Percentiles rank a stretch among this genome's conserved stretches.
phyloP scores from a whole-genome alignment of 2,329 filamentous ascomycete genomes.

The Drechslerella coelobrocha region DNA sequence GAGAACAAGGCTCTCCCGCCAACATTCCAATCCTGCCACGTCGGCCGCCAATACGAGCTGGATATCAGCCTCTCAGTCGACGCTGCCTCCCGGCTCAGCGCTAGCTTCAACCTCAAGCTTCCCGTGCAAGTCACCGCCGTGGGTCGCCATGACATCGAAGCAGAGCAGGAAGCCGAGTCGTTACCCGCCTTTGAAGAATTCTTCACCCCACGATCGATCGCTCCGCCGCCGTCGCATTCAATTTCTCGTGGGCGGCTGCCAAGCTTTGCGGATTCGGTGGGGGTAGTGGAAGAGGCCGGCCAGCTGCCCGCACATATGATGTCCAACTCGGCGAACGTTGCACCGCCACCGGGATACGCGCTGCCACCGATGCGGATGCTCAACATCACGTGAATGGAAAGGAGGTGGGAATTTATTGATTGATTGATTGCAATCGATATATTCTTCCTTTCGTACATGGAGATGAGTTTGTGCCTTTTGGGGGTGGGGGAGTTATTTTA shows the following conservation, averaged over 20 bases:
- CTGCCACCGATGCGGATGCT: slow-evolving; percentile 17
- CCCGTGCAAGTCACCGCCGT: slow-evolving; percentile 52
- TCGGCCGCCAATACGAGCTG: slow-evolving; percentile 69
- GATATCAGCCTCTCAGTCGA: slow-evolving; percentile 67
- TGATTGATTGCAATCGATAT: background rate
- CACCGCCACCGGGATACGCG: slow-evolving; percentile 44
- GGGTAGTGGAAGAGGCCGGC: slow-evolving; percentile 20
- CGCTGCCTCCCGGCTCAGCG: slow-evolving; percentile 55
- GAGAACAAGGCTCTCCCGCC: slow-evolving; percentile 69
- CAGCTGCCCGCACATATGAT: slow-evolving; percentile 47
- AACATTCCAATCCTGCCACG: slow-evolving; percentile 73
- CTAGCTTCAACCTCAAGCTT: slow-evolving; percentile 52
- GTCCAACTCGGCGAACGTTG: slow-evolving; percentile 43
- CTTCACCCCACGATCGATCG: slow-evolving; percentile 52
- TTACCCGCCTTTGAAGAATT: slow-evolving; percentile 51
- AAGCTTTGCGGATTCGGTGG: slow-evolving; percentile 34
- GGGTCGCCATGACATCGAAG: slow-evolving; percentile 29
- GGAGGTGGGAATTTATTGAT: no score
- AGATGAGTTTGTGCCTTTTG: no score
- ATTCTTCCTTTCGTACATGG: background rate
- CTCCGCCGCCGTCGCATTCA: slow-evolving; percentile 28
- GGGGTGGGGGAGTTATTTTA: no score
- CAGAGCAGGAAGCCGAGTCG: slow-evolving; percentile 33
- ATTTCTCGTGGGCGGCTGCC: slow-evolving; percentile 9
- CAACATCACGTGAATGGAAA: slow-evolving; percentile 22